Conservation (phyloP, 495 filamentous ascomycete species). For the Lineolata rhizophorae region DNA sequence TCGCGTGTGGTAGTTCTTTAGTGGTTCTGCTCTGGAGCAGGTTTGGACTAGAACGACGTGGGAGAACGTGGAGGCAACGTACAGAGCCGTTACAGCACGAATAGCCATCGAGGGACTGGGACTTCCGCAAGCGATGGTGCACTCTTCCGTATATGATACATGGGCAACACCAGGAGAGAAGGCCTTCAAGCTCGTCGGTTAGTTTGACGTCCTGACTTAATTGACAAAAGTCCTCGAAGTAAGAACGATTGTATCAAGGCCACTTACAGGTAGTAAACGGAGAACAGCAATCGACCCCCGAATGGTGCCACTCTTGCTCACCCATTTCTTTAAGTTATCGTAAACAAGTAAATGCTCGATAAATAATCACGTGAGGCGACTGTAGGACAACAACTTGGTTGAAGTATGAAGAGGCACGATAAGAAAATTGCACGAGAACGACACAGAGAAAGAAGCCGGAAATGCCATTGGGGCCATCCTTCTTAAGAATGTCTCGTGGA, state of each 20-base stretch:
- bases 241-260: background rate
- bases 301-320: background rate
- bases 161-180: conserved; percentile 25
- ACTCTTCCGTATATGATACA: conserved; percentile 32
- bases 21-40: background rate
- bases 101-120: conserved; percentile 23
- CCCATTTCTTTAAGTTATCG: too few relatives aligned
- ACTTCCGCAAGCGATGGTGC: conserved; percentile 20
- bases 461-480: too few relatives aligned
- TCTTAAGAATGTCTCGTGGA: too few relatives aligned
- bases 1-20: background rate
- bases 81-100: conserved; percentile 26
- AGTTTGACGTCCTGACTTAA: too few relatives aligned
- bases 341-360: too few relatives aligned
- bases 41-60: background rate
- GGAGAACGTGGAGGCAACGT: conserved; percentile 5
- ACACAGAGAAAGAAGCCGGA: too few relatives aligned
- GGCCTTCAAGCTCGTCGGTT: conserved; percentile 13
- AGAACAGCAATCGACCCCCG: background rate
- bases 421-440: too few relatives aligned
- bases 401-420: too few relatives aligned
- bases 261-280: background rate
- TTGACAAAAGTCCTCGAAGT: too few relatives aligned
- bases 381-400: too few relatives aligned
- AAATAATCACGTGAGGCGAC: too few relatives aligned